Conservation (phyloP, 805 yeast genomes). For the Kuraishia floccosa region DNA sequence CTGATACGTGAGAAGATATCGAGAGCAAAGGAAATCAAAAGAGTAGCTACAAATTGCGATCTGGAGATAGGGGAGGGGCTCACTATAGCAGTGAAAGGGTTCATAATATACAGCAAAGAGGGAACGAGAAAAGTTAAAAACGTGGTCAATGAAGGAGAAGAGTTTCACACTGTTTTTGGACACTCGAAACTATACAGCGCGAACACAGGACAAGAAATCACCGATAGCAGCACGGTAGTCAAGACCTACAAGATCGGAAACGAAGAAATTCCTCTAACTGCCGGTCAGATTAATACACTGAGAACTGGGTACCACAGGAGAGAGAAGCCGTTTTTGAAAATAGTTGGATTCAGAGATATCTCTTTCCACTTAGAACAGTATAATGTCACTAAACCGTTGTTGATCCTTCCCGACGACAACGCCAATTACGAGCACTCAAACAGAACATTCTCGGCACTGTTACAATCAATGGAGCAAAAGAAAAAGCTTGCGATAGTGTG, state of each 20-base stretch:
- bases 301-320: constrained; percentile 18
- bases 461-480: constrained; percentile 40
- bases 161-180: constrained; percentile 38
- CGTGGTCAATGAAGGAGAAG: constrained; percentile 43
- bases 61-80: constrained; percentile 44
- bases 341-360: constrained; percentile 55
- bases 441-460: constrained; percentile 56
- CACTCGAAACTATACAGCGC: constrained; percentile 26
- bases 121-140: constrained; percentile 34
- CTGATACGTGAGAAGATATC: constrained; percentile 36
- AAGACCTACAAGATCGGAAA: constrained; percentile 36
- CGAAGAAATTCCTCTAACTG: constrained; percentile 26
- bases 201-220: constrained; percentile 31
- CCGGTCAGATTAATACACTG: constrained; percentile 23
- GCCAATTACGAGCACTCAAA: constrained; percentile 50
- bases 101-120: constrained; percentile 47
- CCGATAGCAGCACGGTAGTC: constrained; percentile 16
- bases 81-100: constrained; percentile 62
- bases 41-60: constrained; percentile 53
- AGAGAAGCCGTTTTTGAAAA: constrained; percentile 39
- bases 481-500: constrained; percentile 57
- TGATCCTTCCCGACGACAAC: constrained; percentile 56
- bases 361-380: constrained; percentile 35
- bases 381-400: constrained; percentile 41
- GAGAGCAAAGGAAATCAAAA: constrained; percentile 46